These are phyloP conservation scores for Ceratocystis albifundus DNA, from an alignment of 2,329 filamentous ascomycete genomes.

Conservation along the genomic window DNA sequence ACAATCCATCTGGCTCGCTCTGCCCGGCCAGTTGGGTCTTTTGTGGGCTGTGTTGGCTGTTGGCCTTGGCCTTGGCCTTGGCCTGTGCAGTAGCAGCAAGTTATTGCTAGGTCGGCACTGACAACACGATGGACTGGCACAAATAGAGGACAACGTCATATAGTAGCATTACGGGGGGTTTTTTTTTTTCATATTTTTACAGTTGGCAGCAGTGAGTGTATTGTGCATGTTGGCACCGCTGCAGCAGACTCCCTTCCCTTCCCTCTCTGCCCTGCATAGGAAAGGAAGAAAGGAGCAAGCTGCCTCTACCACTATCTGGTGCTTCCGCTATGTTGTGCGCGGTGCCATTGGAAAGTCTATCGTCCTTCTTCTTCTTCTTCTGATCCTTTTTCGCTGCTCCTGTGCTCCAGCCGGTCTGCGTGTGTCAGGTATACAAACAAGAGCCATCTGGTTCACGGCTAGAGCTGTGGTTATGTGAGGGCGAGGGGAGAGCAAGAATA, in stretches of 20 bases:
- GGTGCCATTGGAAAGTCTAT: background rate
- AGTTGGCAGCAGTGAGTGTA: background rate
- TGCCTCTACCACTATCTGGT: constrained; percentile 5
- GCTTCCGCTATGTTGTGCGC: background rate
- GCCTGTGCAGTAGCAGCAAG: constrained; percentile 5
- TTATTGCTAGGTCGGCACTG: constrained; percentile 4
- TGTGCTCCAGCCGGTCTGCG: background rate
- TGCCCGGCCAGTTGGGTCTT: constrained; percentile 3
- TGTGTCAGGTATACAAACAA: constrained; percentile 3
- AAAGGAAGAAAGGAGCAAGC: constrained; percentile 10
- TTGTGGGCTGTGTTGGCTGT: constrained; percentile 5
- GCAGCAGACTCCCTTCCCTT: background rate
- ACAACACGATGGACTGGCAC: background rate
- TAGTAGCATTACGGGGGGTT: constrained; percentile 2
- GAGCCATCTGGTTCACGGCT: background rate
- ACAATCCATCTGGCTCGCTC: background rate
- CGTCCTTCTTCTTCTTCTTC: background rate
- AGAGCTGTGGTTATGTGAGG: background rate
- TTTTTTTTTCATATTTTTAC: too few species aligned
- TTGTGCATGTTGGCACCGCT: too few species aligned
- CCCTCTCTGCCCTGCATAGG: background rate
- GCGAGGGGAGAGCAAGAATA: background rate
- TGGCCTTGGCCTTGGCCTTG: constrained; percentile 4
- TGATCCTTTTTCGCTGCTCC: background rate
- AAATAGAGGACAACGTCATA: constrained; percentile 5